These are phyloP conservation scores for Colletotrichum godetiae DNA, from an alignment of 2,329 filamentous ascomycete species.

Conservation along the genomic window DNA sequence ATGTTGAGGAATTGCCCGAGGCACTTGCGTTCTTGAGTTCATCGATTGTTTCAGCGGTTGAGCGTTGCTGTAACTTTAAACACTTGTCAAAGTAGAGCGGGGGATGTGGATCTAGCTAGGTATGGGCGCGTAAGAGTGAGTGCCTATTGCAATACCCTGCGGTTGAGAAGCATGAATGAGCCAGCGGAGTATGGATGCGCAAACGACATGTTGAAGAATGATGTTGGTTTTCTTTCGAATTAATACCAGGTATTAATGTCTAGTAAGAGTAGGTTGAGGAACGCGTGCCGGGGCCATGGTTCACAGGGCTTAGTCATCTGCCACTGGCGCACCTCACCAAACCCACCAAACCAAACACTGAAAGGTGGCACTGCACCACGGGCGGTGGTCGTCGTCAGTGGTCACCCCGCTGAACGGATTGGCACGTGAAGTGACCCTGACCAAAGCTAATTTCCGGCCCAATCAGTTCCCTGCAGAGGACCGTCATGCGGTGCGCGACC, in stretches of 20 bases:
- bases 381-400: not conserved
- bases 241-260: not conserved
- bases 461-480: conserved; percentile 34
- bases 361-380: not conserved
- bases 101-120: not conserved
- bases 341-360: not conserved
- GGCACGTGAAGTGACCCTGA: conserved; percentile 36
- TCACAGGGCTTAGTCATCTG: conserved; percentile 25
- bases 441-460: conserved; percentile 35
- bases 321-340: not conserved
- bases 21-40: conserved; percentile 23
- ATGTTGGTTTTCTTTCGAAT: not conserved
- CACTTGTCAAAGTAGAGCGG: not conserved
- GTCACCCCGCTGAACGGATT: conserved; percentile 27
- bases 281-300: not conserved
- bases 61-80: not conserved
- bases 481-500: conserved; percentile 36
- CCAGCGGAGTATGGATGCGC: not conserved
- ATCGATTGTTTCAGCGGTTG: conserved; percentile 13
- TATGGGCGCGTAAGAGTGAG: not conserved
- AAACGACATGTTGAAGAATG: not conserved
- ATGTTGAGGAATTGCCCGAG: conserved; percentile 12
- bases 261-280: not conserved
- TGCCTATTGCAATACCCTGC: not conserved
- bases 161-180: not conserved